Percentiles rank a stretch among this genome's conserved stretches.
These are phyloP conservation scores for Pseudonitzschia pungens DNA, from an alignment of 108 stramenopile genomes.

Conservation along the genomic window DNA sequence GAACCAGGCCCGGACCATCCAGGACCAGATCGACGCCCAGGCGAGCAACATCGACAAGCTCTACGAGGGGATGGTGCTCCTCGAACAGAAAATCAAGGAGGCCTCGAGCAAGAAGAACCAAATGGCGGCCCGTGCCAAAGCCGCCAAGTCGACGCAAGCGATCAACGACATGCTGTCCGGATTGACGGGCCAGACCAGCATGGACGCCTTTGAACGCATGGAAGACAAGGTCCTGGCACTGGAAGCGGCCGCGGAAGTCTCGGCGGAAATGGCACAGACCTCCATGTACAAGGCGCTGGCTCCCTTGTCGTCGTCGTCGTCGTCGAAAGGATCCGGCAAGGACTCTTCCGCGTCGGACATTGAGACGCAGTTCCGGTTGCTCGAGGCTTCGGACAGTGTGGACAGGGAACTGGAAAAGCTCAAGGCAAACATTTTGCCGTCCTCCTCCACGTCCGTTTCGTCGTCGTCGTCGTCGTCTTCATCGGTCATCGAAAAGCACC, in stretches of 20 bases:
- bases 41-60: conserved; percentile 64
- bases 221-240: conserved; percentile 87
- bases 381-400: conserved; percentile 62
- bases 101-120: conserved; percentile 83
- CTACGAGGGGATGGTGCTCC: conserved; percentile 72
- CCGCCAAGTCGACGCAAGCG: conserved; percentile 80
- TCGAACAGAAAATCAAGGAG: conserved; percentile 84
- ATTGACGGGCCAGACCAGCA: conserved; percentile 71
- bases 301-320: conserved; percentile 32
- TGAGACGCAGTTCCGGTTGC: conserved; percentile 73
- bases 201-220: conserved; percentile 90
- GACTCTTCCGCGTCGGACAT: conserved; percentile 27
- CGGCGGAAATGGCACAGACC: conserved; percentile 63
- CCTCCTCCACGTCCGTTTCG: background rate
- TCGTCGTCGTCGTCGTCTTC: too few relatives aligned
- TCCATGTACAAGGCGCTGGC: conserved; percentile 15
- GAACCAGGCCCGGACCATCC: conserved; percentile 51
- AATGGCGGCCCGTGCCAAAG: conserved; percentile 82
- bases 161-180: conserved; percentile 90
- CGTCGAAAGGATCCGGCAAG: conserved; percentile 8
- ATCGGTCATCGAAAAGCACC: too few relatives aligned
- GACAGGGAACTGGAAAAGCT: conserved; percentile 81
- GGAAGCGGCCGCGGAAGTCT: conserved; percentile 82
- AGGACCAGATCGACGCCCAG: conserved; percentile 70
- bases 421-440: conserved; percentile 45